These are phyloP conservation scores for Primulina huaijiensis DNA, from an alignment of 257 asterid species.

Conservation along the genomic window DNA sequence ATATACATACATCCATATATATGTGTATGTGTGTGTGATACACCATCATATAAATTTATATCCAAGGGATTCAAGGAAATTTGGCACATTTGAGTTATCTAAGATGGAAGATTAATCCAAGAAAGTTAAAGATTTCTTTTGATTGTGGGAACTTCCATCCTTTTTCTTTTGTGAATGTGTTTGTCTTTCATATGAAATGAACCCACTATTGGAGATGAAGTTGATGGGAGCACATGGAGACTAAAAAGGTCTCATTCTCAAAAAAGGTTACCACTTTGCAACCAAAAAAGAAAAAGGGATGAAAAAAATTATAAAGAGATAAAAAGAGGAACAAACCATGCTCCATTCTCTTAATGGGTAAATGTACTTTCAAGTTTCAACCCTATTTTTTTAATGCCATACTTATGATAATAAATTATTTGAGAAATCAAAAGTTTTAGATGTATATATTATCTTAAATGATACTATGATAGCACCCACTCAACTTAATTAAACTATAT, in stretches of 20 bases:
- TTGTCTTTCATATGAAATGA: conserved; percentile 37
- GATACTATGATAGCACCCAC: background rate
- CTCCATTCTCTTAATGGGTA: conserved; percentile 36
- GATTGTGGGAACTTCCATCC: background rate
- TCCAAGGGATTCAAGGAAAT: too few species aligned
- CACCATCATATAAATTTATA: background rate
- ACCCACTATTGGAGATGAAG: conserved; percentile 39
- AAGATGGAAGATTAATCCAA: background rate
- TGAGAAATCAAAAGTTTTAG: too few species aligned
- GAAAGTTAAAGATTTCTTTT: background rate
- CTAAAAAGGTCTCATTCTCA: conserved; percentile 51
- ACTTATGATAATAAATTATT: too few species aligned
- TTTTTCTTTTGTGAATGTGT: conserved; percentile 18
- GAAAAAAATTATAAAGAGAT: conserved; percentile 27
- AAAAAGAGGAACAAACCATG: conserved; percentile 51
- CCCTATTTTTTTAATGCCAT: conserved; percentile 18
- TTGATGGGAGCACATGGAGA: conserved; percentile 60
- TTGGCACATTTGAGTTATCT: too few species aligned
- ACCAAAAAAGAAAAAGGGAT: conserved; percentile 45
- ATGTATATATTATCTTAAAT: too few species aligned
- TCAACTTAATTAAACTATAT: background rate
- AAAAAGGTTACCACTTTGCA: conserved; percentile 44
- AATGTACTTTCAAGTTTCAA: conserved; percentile 32
- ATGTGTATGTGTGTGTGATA: background rate
- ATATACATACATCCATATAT: background rate